Evolutionary conservation across 2,329 filamentous ascomycete genomes (phyloP), one percentile per base, ranked within the genome.

Genomic region (Monilinia polystroma): DNA sequence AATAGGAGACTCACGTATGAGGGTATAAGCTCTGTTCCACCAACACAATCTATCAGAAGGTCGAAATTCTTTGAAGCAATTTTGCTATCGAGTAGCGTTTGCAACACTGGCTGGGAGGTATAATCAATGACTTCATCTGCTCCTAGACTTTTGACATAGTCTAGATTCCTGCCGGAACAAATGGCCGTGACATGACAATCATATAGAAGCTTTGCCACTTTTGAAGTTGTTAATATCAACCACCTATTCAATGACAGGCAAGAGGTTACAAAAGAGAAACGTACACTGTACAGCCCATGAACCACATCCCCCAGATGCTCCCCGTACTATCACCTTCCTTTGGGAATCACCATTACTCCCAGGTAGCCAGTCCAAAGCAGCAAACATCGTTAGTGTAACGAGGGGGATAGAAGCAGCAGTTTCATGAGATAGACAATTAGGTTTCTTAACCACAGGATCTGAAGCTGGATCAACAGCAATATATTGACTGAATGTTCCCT

Each of bases 341-440:
- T 71, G 72, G 23, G 62, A 49, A 18, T 23, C n/a, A 29, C 38
- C 20, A 16, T 59, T 55, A 45, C 60, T 38, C 20, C 66, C 56
- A 35, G 72, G 73, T n/a, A 75, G 64, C 73, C 72, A 75, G 43
- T 71, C 70, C 29, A 76, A 66, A 63, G 73, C 73, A 14, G 73
- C 66, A 32, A 80, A 74, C 1, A 79, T 78, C 18, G 80, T 81
- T 63, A 80, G 69, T 10, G 75, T 77, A 14, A 79, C 79, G n/a
- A 82, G 72, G 11, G 81, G 80, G 26, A 82, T 76, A 0, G 79
- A 79, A 16, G 80, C 79, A 35, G 81, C 80, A 45, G 80, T 77
- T 38, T 76, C 75, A 65, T 81, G 80, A 1, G 78, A 78, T 6
- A 82, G 65, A 38, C 74, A 76, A 14, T 72, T 72, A 0, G 81